These are phyloP conservation scores for Macrolepiota albuminosa DNA, from an alignment of 768 basidiomycete species.

Conservation along the genomic window DNA sequence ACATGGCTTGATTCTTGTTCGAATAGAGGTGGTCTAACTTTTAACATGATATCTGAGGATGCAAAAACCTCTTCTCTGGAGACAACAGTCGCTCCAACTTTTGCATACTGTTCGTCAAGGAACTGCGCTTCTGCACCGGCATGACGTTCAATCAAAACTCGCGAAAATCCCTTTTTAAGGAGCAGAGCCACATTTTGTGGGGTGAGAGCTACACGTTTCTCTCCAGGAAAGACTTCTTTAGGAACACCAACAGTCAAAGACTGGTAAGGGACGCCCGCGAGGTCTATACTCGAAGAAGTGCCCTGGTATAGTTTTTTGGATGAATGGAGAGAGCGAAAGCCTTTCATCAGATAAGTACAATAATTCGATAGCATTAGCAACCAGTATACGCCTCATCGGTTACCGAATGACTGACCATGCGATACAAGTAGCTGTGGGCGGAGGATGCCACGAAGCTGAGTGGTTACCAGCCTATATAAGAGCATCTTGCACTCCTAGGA, in stretches of 20 bases:
- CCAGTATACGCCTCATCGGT: not conserved
- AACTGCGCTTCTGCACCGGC: slow-evolving; percentile 76
- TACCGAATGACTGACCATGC: slow-evolving; percentile 14
- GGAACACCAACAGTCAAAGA: slow-evolving; percentile 74
- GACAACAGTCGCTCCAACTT: slow-evolving; percentile 77
- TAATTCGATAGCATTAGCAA: slow-evolving; percentile 1
- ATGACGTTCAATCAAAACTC: slow-evolving; percentile 67
- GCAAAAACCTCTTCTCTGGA: slow-evolving; percentile 65
- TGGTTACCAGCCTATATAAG: slow-evolving; percentile 22
- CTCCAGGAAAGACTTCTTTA: slow-evolving; percentile 70
- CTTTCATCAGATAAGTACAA: slow-evolving; percentile 13
- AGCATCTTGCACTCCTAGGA: slow-evolving; percentile 24
- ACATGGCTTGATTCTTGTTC: slow-evolving; percentile 57
- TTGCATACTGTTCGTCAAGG: slow-evolving; percentile 71
- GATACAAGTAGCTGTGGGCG: slow-evolving; percentile 3
- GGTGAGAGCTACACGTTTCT: slow-evolving; percentile 77
- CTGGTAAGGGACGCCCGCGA: slow-evolving; percentile 55
- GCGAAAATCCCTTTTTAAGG: slow-evolving; percentile 77
- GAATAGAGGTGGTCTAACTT: slow-evolving; percentile 73
- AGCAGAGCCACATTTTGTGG: slow-evolving; percentile 73
- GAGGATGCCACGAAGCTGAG: slow-evolving; percentile 19
- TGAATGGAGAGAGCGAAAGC: slow-evolving; percentile 28
- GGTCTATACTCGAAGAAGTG: slow-evolving; percentile 22
- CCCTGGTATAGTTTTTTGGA: slow-evolving; percentile 23
- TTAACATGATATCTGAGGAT: slow-evolving; percentile 73